These are phyloP conservation scores for Glutinoglossum americanum DNA, from an alignment of 495 filamentous ascomycete species.

Conservation along the genomic window DNA sequence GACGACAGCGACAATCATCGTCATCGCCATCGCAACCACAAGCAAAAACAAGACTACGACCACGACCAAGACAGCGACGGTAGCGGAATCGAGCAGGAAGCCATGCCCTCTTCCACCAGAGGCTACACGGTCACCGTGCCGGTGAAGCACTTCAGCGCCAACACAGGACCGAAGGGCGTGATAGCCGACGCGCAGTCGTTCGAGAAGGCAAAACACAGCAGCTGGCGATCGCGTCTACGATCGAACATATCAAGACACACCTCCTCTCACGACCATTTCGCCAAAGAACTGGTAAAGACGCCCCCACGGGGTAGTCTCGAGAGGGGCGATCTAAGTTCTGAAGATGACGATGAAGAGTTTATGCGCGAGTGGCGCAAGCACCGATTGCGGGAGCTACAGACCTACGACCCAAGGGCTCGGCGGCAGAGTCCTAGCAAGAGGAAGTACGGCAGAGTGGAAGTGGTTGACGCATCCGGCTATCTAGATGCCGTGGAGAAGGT, in stretches of 20 bases:
- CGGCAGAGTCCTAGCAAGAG: conserved; percentile 46
- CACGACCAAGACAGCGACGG: conserved; percentile 31
- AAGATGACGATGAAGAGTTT: conserved; percentile 54
- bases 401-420: conserved; percentile 24
- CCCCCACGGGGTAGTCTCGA: not conserved
- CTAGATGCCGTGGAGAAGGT: conserved; percentile 90
- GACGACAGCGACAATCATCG: conserved; percentile 17
- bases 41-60: conserved; percentile 18
- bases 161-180: conserved; percentile 96
- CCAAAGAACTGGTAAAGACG: conserved; percentile 11
- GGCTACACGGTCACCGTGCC: conserved; percentile 36
- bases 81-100: conserved; percentile 16
- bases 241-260: conserved; percentile 12
- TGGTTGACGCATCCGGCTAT: conserved; percentile 77
- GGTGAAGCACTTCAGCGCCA: conserved; percentile 44
- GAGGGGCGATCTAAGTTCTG: conserved; percentile 10
- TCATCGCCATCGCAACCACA: conserved; percentile 10
- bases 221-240: conserved; percentile 25
- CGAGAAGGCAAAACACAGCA: conserved; percentile 55
- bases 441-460: conserved; percentile 54
- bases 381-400: conserved; percentile 53
- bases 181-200: conserved; percentile 88
- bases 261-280: conserved; percentile 12
- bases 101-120: conserved; percentile 25
- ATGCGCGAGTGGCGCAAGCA: conserved; percentile 62